Evolutionary conservation across 176 grass and related monocot genomes (phyloP).

Genomic region (Thalia dealbata): DNA sequence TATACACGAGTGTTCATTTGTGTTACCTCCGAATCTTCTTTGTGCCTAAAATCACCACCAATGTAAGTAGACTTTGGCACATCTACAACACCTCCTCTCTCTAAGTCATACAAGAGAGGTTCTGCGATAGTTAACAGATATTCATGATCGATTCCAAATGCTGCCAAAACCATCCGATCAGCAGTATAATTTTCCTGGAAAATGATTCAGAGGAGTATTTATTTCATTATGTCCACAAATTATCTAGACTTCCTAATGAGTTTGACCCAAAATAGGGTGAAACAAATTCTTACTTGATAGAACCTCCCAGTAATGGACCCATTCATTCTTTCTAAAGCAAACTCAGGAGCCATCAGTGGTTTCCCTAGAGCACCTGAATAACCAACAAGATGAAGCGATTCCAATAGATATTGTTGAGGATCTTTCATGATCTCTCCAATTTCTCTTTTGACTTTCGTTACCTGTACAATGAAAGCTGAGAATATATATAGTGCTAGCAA

Average conservation of each 20-base stretch:
- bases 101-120: conserved; percentile 60
- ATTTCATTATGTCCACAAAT: not conserved
- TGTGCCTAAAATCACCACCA: conserved; percentile 66
- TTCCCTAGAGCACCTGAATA: conserved; percentile 61
- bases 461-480: conserved; percentile 26
- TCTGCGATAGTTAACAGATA: conserved; percentile 51
- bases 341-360: conserved; percentile 43
- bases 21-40: conserved; percentile 55
- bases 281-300: conserved; percentile 36
- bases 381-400: conserved; percentile 57
- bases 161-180: conserved; percentile 71
- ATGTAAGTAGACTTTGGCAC: conserved; percentile 60
- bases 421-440: conserved; percentile 33
- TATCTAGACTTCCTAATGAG: not conserved
- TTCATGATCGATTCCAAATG: conserved; percentile 75
- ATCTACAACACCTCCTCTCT: conserved; percentile 34
- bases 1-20: not conserved
- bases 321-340: conserved; percentile 33
- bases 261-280: not conserved
- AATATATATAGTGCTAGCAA: not conserved
- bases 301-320: conserved; percentile 44
- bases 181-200: conserved; percentile 77
- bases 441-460: conserved; percentile 43
- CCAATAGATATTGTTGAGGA: conserved; percentile 53
- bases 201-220: not conserved